Percentiles rank a stretch among this genome's conserved stretches.
Conservation (phyloP, 2,329 filamentous ascomycete genomes). For the Alternaria triticina region DNA sequence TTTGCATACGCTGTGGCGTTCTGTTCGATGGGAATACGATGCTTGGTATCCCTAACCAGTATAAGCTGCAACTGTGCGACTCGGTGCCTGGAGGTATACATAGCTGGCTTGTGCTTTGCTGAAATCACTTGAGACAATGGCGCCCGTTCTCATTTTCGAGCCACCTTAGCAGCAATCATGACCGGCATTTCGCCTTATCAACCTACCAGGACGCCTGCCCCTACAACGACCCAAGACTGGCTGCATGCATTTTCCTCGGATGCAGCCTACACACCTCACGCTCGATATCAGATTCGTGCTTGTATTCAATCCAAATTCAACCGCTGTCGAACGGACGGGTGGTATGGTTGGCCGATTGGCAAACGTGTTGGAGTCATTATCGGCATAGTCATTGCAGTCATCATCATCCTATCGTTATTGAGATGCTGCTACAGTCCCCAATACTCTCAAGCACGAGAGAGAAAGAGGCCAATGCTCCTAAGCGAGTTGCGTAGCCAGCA, state of each 20-base stretch:
- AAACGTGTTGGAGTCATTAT: not conserved
- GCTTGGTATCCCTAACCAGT: conserved; percentile 4
- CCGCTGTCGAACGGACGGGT: not conserved
- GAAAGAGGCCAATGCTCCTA: not conserved
- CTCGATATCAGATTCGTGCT: not conserved
- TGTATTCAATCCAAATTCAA: not conserved
- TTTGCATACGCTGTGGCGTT: conserved; percentile 1
- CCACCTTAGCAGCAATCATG: not conserved
- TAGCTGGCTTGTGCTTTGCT: not conserved
- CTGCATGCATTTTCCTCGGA: not conserved
- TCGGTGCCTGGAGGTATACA: not conserved
- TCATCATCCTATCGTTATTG: not conserved
- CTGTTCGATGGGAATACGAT: not conserved
- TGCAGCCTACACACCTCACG: not conserved
- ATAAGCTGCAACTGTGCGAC: not conserved
- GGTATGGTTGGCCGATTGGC: not conserved
- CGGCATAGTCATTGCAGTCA: not conserved
- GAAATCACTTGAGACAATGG: not conserved
- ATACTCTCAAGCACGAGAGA: not conserved
- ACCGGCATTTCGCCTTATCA: not conserved
- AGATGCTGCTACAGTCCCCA: not conserved
- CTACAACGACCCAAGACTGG: not conserved
- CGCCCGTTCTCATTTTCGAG: not conserved
- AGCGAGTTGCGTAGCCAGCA: not conserved
- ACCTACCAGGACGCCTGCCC: not conserved